Base-by-base conservation (phyloP, 2,329 filamentous ascomycete genomes). In the Fonsecaea erecta region DNA sequence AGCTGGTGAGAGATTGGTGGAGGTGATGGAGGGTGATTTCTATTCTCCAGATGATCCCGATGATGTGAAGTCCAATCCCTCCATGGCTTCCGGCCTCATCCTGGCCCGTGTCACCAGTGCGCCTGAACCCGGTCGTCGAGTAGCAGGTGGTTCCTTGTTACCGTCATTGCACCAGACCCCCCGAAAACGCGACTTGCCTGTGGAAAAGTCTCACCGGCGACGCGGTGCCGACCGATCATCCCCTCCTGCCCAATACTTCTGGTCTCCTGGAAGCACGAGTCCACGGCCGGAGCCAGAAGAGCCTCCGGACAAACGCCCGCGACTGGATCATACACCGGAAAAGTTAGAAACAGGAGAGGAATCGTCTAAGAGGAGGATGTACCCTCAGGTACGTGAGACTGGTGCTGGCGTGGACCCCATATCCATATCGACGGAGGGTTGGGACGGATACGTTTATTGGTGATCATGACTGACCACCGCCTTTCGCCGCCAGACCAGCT, bases 41-140 rank as follows among this genome's bases (percentile, higher is more conserved):
- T 57, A 52, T 52, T 40, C 51, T 46, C 60, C 57, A 14, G 46
- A 37, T 26, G 60, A 66, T 11, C 61, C 53, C 43, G 63, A 68
- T 30, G 63, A 68, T 54, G 63, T 63, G 35, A 64, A 62, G 48
- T 54, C 56, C 43, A 52, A 34, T 51, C 30, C 55, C 1, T 54
- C 63, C 28, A 56, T 55, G 58, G 58, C 65, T 57, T 59, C 60
- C 28, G 61, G 43, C 57, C 48, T 63, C 16, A 48, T 61, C 26
- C 66, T 66, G 52, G 64, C 66, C 24, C 63, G 66, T n/a, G 51
- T 68, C n/a, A 68, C 48, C 51, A 68, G 66, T 62, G 66, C 66
- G 40, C 66, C 66, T 21, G 66, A 68, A 35, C 40, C 60, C 11
- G 26, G 63, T n/a, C 60, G 57, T 14, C 43, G 56, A 34, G 28